Base-by-base conservation (phyloP, 768 basidiomycete genomes). In the Rhodotorula taiwanensis region DNA sequence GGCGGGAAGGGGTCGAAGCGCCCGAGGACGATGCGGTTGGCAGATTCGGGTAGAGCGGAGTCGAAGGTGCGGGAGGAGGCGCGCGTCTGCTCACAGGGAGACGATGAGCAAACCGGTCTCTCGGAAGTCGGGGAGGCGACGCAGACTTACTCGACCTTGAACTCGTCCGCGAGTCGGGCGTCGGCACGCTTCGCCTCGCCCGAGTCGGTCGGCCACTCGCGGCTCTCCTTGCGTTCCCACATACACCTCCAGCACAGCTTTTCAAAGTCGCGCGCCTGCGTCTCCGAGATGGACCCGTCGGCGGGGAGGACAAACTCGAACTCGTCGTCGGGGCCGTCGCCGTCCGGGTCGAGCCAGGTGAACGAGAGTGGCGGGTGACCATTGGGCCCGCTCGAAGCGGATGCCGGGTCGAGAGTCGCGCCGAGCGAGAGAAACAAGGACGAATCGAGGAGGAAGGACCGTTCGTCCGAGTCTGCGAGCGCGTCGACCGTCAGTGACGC, bases 221-320 rank as follows among this genome's bases (percentile, higher is more conserved):
- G 79, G 71, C 80, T 85, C 79, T 87, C 86, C 78, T 92, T 93
- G 77, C 92, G 83, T 74, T 99, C 95, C 76, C 86, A 98, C 85
- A 98, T 91, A 62, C 94, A 94, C 33, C 89, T 84, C 71, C 94
- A 88, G 81, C 97, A 87, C 77, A 91, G 89, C 30, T 85, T 85
- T 77, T 97, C 92, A 74, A 98, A 95, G 75, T 91, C 87, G 21
- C 83, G 86, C 51, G 85, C 83, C 18, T 44, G 58, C 16, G 30
- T 36, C 23, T 52, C 63, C 13, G 33, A 36, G 11, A 47, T 50
- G 0, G 89, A 93, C 1, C 88, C 86, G 55, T 75, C 80, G 54
- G 83, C 84, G 6, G 83, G 79, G 48, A 75, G 74, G 23, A 95
- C 86, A 74, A 93, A 98, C 75, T 97, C 93, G 74, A 87, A 97